Base-by-base conservation (phyloP, 495 filamentous ascomycete genomes). In the Achaetomiella virescens region DNA sequence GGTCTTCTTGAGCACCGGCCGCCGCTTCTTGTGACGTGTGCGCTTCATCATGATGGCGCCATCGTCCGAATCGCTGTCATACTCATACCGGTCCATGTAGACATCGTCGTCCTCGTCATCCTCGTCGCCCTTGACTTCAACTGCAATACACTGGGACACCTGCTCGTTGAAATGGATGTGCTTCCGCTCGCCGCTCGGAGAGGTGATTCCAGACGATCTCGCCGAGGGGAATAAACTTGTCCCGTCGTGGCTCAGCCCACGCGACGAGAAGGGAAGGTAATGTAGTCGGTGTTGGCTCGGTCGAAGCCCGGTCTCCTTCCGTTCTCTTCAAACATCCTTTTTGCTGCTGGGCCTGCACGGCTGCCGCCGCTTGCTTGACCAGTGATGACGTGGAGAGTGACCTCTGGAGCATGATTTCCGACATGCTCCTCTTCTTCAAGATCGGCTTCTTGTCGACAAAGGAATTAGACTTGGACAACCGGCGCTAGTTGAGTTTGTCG, bases 141-240 rank as follows among this genome's bases (percentile, higher is more conserved):
- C 86, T 4, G 93, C 93, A 49, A 97, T 97, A 64, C 91, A 97
- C 66, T 98, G 92, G 63, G 90, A 84, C 11, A 98, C 93, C 70
- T 89, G 88, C 65, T 97, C 86, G 68, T 96, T 93, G 72, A 98
- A 98, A 66, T 95, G 89, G 47, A 98, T 97, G 66, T 96, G 93
- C 41, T 86, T 89, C 54, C 77, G 79, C 62, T 87, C 88, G 6
- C 72, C 57, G 33, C 74, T 77, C 6, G 91, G 91, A 5, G 90
- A 91, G 2, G 74, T 72, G 35, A 85, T 60, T 15, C 84, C 84
- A 17, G 84, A 87, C 2, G 83, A 83, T 20, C 75, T 71, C n/a
- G 72, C 66, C 14, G 84, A 86, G 4, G 83, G 76, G 18, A 78
- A 69, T 38, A 79, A 71, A 65, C 81, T 84, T 42, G 77, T 79